Evolutionary conservation across 371 early-diverging fungal genomes (phyloP).

Genomic region (Apophysomyces elegans): DNA sequence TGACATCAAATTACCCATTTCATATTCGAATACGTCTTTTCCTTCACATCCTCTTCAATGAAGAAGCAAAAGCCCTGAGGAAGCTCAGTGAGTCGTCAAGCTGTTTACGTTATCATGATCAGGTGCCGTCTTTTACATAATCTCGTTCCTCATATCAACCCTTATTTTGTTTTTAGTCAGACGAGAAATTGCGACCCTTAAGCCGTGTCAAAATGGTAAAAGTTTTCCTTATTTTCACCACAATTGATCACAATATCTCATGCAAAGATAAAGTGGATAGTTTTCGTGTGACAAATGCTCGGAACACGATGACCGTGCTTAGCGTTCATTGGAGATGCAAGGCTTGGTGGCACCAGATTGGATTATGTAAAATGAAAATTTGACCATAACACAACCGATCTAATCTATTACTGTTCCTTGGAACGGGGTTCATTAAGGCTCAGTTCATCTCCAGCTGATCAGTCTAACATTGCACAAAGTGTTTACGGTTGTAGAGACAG

Average conservation of each 20-base stretch:
- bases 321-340: no score
- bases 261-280: neutral
- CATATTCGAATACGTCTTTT: neutral
- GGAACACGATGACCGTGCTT: no score
- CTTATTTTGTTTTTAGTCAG: slow-evolving; percentile 1
- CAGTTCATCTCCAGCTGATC: no score
- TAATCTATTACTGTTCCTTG: no score
- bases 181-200: neutral
- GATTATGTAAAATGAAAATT: no score
- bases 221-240: slow-evolving; percentile 4
- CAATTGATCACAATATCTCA: neutral
- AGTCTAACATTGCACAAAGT: no score
- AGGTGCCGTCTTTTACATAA: neutral
- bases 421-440: no score
- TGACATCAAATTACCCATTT: no score
- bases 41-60: neutral
- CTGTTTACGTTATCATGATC: neutral
- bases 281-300: neutral
- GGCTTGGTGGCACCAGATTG: no score
- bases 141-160: neutral
- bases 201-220: neutral
- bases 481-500: no score
- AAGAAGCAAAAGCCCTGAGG: neutral
- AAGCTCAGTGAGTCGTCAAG: neutral
- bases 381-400: no score